Base-by-base conservation (phyloP, 2,329 filamentous ascomycete species). In the Cytospora schulzeri region DNA sequence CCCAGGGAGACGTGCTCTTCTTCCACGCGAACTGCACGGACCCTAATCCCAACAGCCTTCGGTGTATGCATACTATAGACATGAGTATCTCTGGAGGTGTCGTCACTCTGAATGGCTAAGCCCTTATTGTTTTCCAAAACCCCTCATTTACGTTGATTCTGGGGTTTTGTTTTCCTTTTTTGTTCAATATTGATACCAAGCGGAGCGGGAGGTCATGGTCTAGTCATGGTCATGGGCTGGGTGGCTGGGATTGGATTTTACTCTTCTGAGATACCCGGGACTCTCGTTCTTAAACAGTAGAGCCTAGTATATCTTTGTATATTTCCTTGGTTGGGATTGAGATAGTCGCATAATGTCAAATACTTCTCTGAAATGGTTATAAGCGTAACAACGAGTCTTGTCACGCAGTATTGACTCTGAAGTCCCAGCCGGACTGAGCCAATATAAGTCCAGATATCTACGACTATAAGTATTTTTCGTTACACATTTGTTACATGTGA, bases 61-160 rank as follows among this genome's bases (percentile, higher is more conserved):
- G 65, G 35, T 67, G 65, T 54, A 6, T 67, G 58, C 62, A 67
- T 15, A 65, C 65, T 4, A 55, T 67, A 2, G 62, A 67, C 2
- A 62, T 67, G 17, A 58, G 38, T 1, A 62, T 65, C 19, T 67
- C 65, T 5, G 62, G 51, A 19, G 58, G 58, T 5, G 53, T 48
- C 26, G 54, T 67, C 12, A 59, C 35, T 9, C 26, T 67, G 22
- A 48, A 52, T n/a, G 41, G 54, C 24, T 67, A 38, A 67, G 31
- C 50, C 6, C 26, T 35, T 7, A 8, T 60, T 24, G 41, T 26
- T 22, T 17, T n/a, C 31, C 31, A 12, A 33, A 7, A n/a, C n/a
- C n/a, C 33, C 33, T 15, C 2, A 15, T 12, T 35, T 35, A 2
- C 14, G 12, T 35, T 35, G 9, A 14, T 35, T 35, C 15, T 35